Conservation (phyloP, 2,329 filamentous ascomycete species). For the Karstenula rhodostoma region DNA sequence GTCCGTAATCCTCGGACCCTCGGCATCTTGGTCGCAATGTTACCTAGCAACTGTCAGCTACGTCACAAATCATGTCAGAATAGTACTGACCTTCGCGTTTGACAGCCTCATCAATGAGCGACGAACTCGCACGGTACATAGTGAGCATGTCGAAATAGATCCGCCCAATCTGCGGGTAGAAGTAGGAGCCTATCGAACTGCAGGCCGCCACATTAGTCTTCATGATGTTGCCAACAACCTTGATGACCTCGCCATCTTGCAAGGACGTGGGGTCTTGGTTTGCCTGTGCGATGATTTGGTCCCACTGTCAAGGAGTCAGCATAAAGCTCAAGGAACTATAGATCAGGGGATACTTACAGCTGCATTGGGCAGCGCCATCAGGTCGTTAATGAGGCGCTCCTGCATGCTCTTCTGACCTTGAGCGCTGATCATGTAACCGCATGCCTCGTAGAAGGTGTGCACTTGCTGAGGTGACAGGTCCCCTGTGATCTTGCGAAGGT, state of each 20-base stretch:
- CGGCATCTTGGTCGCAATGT: constrained; percentile 96
- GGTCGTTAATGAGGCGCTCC: constrained; percentile 85
- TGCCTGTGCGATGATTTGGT: constrained; percentile 88
- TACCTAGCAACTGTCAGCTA: constrained; percentile 63
- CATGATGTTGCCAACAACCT: constrained; percentile 99
- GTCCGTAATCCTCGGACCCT: constrained; percentile 94
- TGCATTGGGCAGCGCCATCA: constrained; percentile 92
- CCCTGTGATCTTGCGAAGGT: constrained; percentile 92
- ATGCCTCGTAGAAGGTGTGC: constrained; percentile 98
- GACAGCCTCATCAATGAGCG: constrained; percentile 93
- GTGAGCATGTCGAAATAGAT: constrained; percentile 99
- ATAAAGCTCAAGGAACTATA: background rate
- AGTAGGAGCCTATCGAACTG: constrained; percentile 94
- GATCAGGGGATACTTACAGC: constrained; percentile 59
- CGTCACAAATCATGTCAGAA: background rate
- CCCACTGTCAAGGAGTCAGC: constrained; percentile 63
- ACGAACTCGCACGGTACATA: constrained; percentile 98
- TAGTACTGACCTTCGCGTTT: constrained; percentile 75
- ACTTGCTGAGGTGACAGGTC: constrained; percentile 96
- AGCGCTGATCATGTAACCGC: constrained; percentile 98
- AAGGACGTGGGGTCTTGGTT: constrained; percentile 85
- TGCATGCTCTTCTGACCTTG: constrained; percentile 95
- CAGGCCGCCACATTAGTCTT: constrained; percentile 99
- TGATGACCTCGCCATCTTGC: constrained; percentile 94
- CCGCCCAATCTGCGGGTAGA: constrained; percentile 95